phyloP scores from a whole-genome alignment of 108 stramenopile species.

The Cyclotella baltica region DNA sequence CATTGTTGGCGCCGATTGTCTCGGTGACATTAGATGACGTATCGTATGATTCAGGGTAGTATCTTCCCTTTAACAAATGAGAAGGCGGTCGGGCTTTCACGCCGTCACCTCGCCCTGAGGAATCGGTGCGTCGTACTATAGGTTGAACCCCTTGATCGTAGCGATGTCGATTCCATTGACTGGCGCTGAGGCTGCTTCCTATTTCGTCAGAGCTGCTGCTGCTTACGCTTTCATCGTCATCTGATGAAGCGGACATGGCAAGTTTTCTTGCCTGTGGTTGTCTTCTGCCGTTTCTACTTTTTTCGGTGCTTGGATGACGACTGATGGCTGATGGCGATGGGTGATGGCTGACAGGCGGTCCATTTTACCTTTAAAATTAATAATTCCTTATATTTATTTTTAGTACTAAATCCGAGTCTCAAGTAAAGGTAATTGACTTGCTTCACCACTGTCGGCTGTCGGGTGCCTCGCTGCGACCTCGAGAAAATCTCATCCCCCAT shows the following conservation, averaged over 20 bases:
- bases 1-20: background rate
- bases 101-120: background rate
- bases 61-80: conserved; percentile 3
- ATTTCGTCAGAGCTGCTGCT: conserved; percentile 8
- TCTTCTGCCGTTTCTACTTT: no score
- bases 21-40: background rate
- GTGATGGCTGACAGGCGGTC: no score
- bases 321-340: background rate
- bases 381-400: no score
- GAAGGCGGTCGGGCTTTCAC: background rate
- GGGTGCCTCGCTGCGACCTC: background rate
- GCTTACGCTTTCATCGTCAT: conserved; percentile 7
- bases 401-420: no score
- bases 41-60: background rate
- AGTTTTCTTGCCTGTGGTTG: background rate
- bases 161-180: conserved; percentile 20
- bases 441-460: no score
- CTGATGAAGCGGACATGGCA: conserved; percentile 18
- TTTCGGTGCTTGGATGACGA: no score
- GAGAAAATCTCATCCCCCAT: background rate
- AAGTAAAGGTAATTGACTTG: no score
- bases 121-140: background rate
- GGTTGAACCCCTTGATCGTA: background rate
- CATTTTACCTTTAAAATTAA: no score
- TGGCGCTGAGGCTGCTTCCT: conserved; percentile 22